Conservation (phyloP, 2,329 filamentous ascomycete genomes). For the Phoma sp. region DNA sequence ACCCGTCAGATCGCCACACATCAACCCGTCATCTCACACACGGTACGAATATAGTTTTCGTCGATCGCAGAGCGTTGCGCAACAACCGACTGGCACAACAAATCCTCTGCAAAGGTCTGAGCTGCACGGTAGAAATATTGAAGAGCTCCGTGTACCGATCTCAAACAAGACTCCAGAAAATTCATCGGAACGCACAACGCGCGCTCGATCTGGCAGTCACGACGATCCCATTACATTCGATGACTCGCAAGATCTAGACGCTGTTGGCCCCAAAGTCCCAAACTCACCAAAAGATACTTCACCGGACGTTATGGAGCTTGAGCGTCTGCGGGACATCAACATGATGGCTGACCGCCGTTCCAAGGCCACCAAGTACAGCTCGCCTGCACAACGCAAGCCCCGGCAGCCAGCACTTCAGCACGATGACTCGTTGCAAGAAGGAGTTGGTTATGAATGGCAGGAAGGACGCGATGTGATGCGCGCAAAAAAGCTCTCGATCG, state of each 20-base stretch:
- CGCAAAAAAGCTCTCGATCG: neutral
- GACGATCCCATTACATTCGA: conserved; percentile 11
- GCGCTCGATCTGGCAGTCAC: conserved; percentile 3
- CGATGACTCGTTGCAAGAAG: neutral
- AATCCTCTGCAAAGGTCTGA: neutral
- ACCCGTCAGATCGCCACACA: neutral
- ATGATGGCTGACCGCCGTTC: neutral
- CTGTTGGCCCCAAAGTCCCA: neutral
- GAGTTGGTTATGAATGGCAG: neutral
- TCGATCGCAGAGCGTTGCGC: neutral
- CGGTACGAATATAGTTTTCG: neutral
- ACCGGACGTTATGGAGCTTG: neutral
- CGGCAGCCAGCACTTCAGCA: neutral
- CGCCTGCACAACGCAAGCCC: neutral
- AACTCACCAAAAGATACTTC: neutral
- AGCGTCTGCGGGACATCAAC: neutral
- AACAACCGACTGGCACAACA: neutral
- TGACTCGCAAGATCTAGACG: conserved; percentile 12
- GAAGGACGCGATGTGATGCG: neutral
- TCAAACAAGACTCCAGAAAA: neutral
- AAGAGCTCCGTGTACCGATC: neutral
- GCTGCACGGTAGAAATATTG: neutral
- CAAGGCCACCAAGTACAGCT: neutral
- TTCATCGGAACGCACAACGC: neutral
- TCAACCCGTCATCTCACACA: neutral